A percentile compares a stretch with the other conserved stretches of the same genome.
phyloP scores from a whole-genome alignment of 805 yeast species.

The Sugiyamaella boreocaroliniensis region DNA sequence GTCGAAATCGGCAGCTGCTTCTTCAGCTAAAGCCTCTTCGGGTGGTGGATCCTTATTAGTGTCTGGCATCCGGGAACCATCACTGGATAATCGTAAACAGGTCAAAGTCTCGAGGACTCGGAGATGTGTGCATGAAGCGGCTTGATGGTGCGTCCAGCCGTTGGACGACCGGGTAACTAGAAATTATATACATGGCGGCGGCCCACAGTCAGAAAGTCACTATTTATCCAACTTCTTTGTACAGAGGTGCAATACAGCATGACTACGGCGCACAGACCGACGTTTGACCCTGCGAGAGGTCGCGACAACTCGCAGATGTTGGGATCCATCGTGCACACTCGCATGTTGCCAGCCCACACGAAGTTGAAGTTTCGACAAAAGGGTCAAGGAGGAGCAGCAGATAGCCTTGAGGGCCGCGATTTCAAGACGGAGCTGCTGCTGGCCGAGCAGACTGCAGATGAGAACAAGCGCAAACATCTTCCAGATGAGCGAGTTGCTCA shows the following conservation, averaged over 20 bases:
- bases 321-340: conserved; percentile 46
- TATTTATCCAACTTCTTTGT: too few species aligned
- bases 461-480: conserved; percentile 15
- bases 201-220: too few species aligned
- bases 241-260: conserved; percentile 26
- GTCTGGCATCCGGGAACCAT: too few species aligned
- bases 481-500: conserved; percentile 22
- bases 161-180: too few species aligned
- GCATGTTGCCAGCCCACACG: conserved; percentile 50
- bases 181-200: too few species aligned
- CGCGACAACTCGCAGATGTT: conserved; percentile 37
- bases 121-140: too few species aligned
- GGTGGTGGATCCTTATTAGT: too few species aligned
- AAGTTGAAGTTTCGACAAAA: conserved; percentile 42
- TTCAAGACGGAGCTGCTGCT: conserved; percentile 6
- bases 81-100: too few species aligned
- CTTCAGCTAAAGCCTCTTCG: too few species aligned
- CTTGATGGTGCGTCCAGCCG: too few species aligned
- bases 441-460: conserved; percentile 10
- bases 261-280: conserved; percentile 69
- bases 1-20: too few species aligned
- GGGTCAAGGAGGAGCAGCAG: conserved; percentile 32
- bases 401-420: conserved; percentile 7
- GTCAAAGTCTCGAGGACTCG: too few species aligned
- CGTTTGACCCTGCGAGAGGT: conserved; percentile 58